Evolutionary conservation across 306 rosid genomes (phyloP), one percentile per base, ranked within the genome.

Genomic region (Spatholobus suberectus): DNA sequence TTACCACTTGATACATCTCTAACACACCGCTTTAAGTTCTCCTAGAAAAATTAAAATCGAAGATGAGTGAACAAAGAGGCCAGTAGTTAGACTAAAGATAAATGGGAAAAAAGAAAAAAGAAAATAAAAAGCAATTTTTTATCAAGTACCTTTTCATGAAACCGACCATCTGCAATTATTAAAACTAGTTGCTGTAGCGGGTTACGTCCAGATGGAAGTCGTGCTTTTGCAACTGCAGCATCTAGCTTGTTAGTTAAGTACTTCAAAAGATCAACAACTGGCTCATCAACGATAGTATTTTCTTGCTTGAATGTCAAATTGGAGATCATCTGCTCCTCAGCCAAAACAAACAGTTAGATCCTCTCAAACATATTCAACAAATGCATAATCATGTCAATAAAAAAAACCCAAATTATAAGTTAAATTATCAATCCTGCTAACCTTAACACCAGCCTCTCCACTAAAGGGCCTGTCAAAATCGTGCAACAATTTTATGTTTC

Each of bases 141-240:
- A 57, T 6, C 68, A 23, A 21, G 29, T 78, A 94, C 98, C 97
- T 90, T 91, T 75, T 93, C 97, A 61, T 82, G 89, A 55, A 96
- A 87, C 8, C 90, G 90, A 55, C 98, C 99, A 87, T 96, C 99
- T 23, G 93, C 93, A 77, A 96, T 92, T 59, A 96, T 87, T 79
- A 96, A 89, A 78, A 93, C 97, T 75, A 96, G 94, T 85, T 96
- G 99, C 83, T 96, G 93, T 26, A 96, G 80, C 5, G 97, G 94
- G 75, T 89, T 96, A 81, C 44, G 88, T 54, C 98, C 98, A 7
- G 99, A 92, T 20, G 98, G 96, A 73, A 93, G 97, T 34, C 99
- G 89, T 21, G 99, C 96, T 83, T 65, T 88, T 38, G 75, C 89
- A 68, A 86, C 98, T 3, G 98, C 96, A 52, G 83, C 27, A 55